These are phyloP conservation scores for Mucor ambiguus DNA, from an alignment of 371 early-diverging fungal species.

Conservation along the genomic window DNA sequence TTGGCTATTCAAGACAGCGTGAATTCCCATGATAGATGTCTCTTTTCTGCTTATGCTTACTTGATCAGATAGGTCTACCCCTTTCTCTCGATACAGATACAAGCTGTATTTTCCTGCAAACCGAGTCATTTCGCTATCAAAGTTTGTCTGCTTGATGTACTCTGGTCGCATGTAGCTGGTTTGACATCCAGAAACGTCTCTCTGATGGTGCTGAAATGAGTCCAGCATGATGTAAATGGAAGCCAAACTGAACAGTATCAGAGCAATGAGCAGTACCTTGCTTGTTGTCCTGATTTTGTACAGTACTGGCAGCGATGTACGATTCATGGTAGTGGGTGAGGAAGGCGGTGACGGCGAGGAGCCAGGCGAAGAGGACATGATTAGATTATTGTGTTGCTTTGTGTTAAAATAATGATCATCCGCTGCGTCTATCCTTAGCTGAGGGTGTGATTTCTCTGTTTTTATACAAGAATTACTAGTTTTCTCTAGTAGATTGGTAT, in stretches of 20 bases:
- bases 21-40: background rate
- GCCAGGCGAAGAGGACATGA: conserved; percentile 24
- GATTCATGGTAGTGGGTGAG: conserved; percentile 20
- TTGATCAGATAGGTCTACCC: conserved; percentile 51
- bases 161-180: conserved; percentile 84
- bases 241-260: conserved; percentile 31
- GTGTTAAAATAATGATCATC: conserved; percentile 1
- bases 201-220: conserved; percentile 63
- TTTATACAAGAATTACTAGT: conserved; percentile 7
- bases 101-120: conserved; percentile 81
- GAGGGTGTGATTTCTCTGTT: conserved; percentile 9
- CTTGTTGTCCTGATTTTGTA: conserved; percentile 24
- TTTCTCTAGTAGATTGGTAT: conserved; percentile 6
- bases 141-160: conserved; percentile 65
- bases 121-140: conserved; percentile 67
- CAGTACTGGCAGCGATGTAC: conserved; percentile 20
- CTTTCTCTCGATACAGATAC: conserved; percentile 79
- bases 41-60: conserved; percentile 20
- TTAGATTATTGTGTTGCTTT: conserved; percentile 9
- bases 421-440: conserved; percentile 29
- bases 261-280: conserved; percentile 21
- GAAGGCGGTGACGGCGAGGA: conserved; percentile 34
- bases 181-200: conserved; percentile 72
- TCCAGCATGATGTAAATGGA: conserved; percentile 46
- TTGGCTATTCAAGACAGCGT: conserved; percentile 30